phyloP scores from a whole-genome alignment of 2,329 filamentous ascomycete species.

The Xylaria polymorpha region DNA sequence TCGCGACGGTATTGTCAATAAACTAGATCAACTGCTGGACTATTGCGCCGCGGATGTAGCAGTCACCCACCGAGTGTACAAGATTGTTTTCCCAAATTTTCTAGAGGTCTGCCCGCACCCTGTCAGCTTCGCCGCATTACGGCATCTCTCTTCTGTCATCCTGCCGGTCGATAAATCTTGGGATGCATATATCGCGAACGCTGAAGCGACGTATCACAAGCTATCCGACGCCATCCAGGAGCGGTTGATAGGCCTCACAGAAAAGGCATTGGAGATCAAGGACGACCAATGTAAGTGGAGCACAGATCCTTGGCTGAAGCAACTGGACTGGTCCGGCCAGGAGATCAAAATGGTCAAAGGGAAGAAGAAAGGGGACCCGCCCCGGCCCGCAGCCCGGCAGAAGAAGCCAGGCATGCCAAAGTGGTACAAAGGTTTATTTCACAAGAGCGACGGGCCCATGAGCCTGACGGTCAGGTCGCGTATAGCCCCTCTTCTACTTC shows the following conservation, averaged over 20 bases:
- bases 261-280: constrained; percentile 82
- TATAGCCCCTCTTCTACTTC: constrained; percentile 85
- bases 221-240: constrained; percentile 82
- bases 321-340: constrained; percentile 96
- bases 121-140: constrained; percentile 93
- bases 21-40: constrained; percentile 84
- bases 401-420: constrained; percentile 95
- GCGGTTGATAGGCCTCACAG: constrained; percentile 76
- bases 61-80: constrained; percentile 93
- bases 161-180: constrained; percentile 89
- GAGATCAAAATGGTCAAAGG: constrained; percentile 91
- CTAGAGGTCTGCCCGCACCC: constrained; percentile 92
- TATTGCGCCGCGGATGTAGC: constrained; percentile 96
- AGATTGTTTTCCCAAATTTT: constrained; percentile 91
- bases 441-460: constrained; percentile 74
- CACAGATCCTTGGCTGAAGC: constrained; percentile 88
- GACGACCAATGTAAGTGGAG: constrained; percentile 74
- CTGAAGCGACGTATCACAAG: constrained; percentile 84
- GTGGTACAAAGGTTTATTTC: constrained; percentile 95
- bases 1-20: constrained; percentile 73
- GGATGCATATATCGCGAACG: constrained; percentile 84
- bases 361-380: constrained; percentile 86
- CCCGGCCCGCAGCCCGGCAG: constrained; percentile 81
- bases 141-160: constrained; percentile 93
- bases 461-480: constrained; percentile 86